These are phyloP conservation scores for Vicia faba DNA, from an alignment of 306 rosid species.

Conservation along the genomic window DNA sequence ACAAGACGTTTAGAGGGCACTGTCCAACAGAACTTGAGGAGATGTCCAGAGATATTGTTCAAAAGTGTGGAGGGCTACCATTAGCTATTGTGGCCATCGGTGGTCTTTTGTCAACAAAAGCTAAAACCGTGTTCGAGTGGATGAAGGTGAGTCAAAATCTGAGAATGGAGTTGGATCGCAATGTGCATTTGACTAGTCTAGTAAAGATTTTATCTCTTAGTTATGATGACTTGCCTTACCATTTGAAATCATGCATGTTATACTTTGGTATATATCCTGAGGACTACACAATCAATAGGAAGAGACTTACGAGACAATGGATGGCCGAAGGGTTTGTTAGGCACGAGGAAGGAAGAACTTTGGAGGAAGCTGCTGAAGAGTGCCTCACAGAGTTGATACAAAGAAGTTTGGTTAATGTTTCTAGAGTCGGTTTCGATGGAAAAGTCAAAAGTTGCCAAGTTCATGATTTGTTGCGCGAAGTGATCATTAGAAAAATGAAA, in stretches of 20 bases:
- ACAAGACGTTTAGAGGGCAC: constrained; percentile 6
- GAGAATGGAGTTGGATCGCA: constrained; percentile 12
- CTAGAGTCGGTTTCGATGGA: background rate
- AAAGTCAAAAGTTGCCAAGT: constrained; percentile 12
- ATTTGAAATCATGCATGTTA: constrained; percentile 29
- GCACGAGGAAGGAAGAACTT: constrained; percentile 5
- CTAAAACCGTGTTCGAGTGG: background rate
- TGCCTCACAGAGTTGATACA: background rate
- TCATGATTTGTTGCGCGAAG: constrained; percentile 29
- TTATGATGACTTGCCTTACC: constrained; percentile 34
- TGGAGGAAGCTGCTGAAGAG: constrained; percentile 19
- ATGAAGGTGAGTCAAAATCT: background rate
- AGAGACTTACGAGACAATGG: constrained; percentile 5
- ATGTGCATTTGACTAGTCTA: constrained; percentile 14
- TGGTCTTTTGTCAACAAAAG: constrained; percentile 34
- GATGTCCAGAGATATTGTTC: constrained; percentile 23
- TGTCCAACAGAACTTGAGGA: constrained; percentile 29
- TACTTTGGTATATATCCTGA: constrained; percentile 42
- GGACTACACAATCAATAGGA: constrained; percentile 19
- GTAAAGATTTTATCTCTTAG: constrained; percentile 24
- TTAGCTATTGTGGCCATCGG: constrained; percentile 34
- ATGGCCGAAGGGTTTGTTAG: constrained; percentile 39
- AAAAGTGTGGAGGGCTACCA: constrained; percentile 40
- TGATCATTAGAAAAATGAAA: constrained; percentile 23
- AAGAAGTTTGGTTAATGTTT: background rate